Evolutionary conservation across 2,329 filamentous ascomycete species (phyloP).

Genomic region (Cytospora piceae): DNA sequence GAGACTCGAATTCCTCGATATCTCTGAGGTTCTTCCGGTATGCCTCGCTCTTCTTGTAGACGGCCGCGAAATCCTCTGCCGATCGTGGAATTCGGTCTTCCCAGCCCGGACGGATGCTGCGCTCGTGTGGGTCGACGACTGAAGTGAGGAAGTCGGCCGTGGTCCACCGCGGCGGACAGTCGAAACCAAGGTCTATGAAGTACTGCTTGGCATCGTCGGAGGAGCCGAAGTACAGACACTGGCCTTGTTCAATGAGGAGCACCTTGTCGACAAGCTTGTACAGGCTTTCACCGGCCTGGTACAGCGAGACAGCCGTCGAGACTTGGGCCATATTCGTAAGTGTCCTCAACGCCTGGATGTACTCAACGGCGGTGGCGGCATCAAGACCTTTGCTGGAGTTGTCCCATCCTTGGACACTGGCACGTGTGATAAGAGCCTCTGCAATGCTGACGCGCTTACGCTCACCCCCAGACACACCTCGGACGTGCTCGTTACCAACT

Average conservation of each 20-base stretch:
- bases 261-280: constrained; percentile 59
- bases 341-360: constrained; percentile 69
- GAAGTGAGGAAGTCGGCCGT: constrained; percentile 74
- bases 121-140: constrained; percentile 64
- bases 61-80: constrained; percentile 63
- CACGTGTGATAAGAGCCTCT: constrained; percentile 60
- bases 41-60: constrained; percentile 52
- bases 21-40: constrained; percentile 49
- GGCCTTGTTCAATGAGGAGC: constrained; percentile 60
- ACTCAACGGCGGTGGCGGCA: constrained; percentile 72
- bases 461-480: constrained; percentile 71
- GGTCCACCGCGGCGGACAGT: constrained; percentile 67
- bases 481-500: constrained; percentile 68
- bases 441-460: constrained; percentile 69
- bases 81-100: constrained; percentile 62
- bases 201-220: constrained; percentile 64
- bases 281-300: constrained; percentile 58
- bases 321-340: constrained; percentile 67
- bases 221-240: constrained; percentile 65
- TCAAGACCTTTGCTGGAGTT: constrained; percentile 76
- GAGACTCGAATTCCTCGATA: constrained; percentile 55
- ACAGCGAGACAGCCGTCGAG: constrained; percentile 69
- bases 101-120: constrained; percentile 58
- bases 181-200: constrained; percentile 69
- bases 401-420: constrained; percentile 67